phyloP scores from a whole-genome alignment of 257 asterid species.

The Solanum rostratum region DNA sequence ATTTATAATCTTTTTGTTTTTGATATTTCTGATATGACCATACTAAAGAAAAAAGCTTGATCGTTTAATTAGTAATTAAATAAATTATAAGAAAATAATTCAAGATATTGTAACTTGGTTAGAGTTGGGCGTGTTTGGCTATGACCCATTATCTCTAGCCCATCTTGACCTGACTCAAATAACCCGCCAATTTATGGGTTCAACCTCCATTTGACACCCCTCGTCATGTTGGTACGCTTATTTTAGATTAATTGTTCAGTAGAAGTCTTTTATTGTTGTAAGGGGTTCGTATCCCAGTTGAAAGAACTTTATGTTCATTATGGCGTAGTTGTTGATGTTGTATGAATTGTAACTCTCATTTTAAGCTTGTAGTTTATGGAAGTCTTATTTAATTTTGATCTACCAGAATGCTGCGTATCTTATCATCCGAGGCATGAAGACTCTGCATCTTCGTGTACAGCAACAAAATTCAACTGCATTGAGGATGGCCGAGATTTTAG shows the following conservation, averaged over 20 bases:
- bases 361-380: neutral
- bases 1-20: neutral
- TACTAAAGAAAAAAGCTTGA: neutral
- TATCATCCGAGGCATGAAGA: constrained; percentile 97
- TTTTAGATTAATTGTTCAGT: neutral
- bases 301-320: neutral
- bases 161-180: neutral
- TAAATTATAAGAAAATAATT: neutral
- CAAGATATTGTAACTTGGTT: neutral
- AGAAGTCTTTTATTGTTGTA: neutral
- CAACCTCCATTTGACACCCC: neutral
- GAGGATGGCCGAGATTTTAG: constrained; percentile 98
- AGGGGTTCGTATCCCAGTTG: neutral
- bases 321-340: neutral
- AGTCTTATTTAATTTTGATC: neutral
- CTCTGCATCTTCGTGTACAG: constrained; percentile 95
- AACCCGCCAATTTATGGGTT: neutral
- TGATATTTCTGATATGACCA: neutral
- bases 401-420: constrained; percentile 83
- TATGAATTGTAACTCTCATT: neutral
- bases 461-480: constrained; percentile 92
- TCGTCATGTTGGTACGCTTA: neutral
- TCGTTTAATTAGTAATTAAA: neutral
- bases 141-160: neutral
- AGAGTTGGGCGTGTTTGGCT: neutral